Evolutionary conservation across 768 basidiomycete genomes (phyloP).

Genomic region (Lactarius sp.): DNA sequence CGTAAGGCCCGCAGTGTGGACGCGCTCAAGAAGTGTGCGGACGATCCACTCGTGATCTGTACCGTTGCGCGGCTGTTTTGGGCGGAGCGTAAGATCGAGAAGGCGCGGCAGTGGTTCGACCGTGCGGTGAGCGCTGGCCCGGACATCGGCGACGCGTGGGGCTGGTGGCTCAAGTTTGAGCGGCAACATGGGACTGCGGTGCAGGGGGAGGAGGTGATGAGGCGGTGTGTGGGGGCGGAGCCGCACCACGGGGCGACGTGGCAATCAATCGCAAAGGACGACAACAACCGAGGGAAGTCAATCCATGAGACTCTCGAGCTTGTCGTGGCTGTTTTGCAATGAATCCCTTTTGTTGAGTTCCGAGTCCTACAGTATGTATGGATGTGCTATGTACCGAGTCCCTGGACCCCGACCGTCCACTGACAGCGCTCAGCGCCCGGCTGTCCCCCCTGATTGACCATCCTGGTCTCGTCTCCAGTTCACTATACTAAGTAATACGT

Average conservation of each 20-base stretch:
- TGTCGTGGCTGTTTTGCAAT: constrained; percentile 47
- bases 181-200: constrained; percentile 76
- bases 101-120: constrained; percentile 91
- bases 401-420: no score
- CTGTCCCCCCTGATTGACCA: no score
- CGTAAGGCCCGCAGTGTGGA: constrained; percentile 88
- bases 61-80: constrained; percentile 92
- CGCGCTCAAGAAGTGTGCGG: constrained; percentile 87
- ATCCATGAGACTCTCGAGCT: constrained; percentile 64
- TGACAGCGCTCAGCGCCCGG: no score
- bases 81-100: constrained; percentile 92
- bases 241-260: constrained; percentile 83
- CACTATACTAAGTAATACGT: no score
- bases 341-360: not conserved
- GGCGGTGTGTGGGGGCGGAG: constrained; percentile 66
- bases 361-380: not conserved
- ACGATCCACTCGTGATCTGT: constrained; percentile 82
- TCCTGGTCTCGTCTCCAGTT: no score
- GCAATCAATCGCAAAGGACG: constrained; percentile 83
- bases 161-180: constrained; percentile 97
- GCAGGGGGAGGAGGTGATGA: constrained; percentile 59
- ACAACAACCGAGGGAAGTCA: constrained; percentile 61
- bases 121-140: constrained; percentile 62
- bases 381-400: no score
- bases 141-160: constrained; percentile 90